These are phyloP conservation scores for Pseudopyricularia javanii DNA, from an alignment of 2,329 filamentous ascomycete species.

Conservation along the genomic window DNA sequence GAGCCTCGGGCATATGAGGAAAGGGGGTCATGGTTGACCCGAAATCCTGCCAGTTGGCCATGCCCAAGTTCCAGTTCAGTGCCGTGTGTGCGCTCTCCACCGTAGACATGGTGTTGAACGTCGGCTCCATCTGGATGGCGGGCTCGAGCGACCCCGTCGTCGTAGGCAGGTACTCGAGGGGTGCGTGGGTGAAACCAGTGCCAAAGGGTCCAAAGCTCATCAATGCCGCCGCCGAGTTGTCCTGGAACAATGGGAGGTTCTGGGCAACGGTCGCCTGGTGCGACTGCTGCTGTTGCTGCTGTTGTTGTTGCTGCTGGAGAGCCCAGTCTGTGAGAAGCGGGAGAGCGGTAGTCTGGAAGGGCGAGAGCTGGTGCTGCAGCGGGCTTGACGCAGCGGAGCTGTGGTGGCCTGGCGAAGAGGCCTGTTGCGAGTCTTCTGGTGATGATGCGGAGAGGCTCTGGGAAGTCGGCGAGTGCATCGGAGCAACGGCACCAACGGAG, in stretches of 20 bases:
- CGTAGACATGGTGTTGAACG: constrained; percentile 46
- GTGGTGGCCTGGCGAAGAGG: constrained; percentile 29
- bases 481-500: constrained; percentile 14
- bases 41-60: constrained; percentile 73
- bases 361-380: constrained; percentile 41
- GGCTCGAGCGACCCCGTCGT: constrained; percentile 53
- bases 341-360: constrained; percentile 38
- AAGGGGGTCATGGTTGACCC: constrained; percentile 43
- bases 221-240: constrained; percentile 39
- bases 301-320: constrained; percentile 34
- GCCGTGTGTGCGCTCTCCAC: constrained; percentile 37
- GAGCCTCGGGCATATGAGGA: constrained; percentile 21
- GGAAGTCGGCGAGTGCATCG: constrained; percentile 25
- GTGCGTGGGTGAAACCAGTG: constrained; percentile 13
- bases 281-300: constrained; percentile 14
- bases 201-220: constrained; percentile 42
- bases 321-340: constrained; percentile 49
- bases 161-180: constrained; percentile 49
- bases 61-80: constrained; percentile 49
- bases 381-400: constrained; percentile 40
- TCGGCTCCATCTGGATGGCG: constrained; percentile 47
- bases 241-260: constrained; percentile 41
- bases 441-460: constrained; percentile 34
- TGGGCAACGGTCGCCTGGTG: constrained; percentile 24
- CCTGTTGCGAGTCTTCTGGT: constrained; percentile 37